These are phyloP conservation scores for Silene latifolia DNA, from an alignment of 148 eudicot genomes.

Conservation along the genomic window DNA sequence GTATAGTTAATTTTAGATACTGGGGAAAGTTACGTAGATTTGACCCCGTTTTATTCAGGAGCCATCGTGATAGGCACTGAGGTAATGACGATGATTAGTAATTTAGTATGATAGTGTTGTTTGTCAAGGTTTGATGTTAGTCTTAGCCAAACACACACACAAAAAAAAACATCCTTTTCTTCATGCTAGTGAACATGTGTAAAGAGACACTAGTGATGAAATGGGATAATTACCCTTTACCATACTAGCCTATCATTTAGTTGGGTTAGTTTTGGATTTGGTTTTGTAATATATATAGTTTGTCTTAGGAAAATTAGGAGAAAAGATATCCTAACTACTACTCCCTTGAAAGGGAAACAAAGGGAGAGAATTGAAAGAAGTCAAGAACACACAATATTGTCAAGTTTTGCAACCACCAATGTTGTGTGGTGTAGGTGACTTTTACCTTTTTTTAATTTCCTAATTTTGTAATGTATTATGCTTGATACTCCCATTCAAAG, in stretches of 20 bases:
- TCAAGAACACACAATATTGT: conserved; percentile 19
- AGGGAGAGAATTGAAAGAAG: conserved; percentile 22
- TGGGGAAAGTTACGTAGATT: not conserved
- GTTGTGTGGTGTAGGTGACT: conserved; percentile 35
- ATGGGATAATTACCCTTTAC: conserved; percentile 31
- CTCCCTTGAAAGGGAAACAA: conserved; percentile 38
- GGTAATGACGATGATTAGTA: conserved; percentile 3
- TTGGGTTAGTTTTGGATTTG: conserved; percentile 22
- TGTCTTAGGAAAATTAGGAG: conserved; percentile 38
- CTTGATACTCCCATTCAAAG: conserved; percentile 39
- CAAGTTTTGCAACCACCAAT: conserved; percentile 32
- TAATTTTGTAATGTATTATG: conserved; percentile 26
- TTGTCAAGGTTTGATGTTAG: conserved; percentile 32
- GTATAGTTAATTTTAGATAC: conserved; percentile 9
- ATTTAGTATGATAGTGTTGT: conserved; percentile 4
- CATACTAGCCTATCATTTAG: conserved; percentile 38
- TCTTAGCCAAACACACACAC: conserved; percentile 10
- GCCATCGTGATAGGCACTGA: not conserved
- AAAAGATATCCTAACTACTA: conserved; percentile 40
- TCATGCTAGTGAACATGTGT: conserved; percentile 32
- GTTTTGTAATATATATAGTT: conserved; percentile 32
- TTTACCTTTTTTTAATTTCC: conserved; percentile 12
- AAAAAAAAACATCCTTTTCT: conserved; percentile 22
- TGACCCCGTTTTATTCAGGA: not conserved
- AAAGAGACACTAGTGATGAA: conserved; percentile 39